Evolutionary conservation across 2,329 filamentous ascomycete species (phyloP).

Genomic region (Simplicillium sp.): DNA sequence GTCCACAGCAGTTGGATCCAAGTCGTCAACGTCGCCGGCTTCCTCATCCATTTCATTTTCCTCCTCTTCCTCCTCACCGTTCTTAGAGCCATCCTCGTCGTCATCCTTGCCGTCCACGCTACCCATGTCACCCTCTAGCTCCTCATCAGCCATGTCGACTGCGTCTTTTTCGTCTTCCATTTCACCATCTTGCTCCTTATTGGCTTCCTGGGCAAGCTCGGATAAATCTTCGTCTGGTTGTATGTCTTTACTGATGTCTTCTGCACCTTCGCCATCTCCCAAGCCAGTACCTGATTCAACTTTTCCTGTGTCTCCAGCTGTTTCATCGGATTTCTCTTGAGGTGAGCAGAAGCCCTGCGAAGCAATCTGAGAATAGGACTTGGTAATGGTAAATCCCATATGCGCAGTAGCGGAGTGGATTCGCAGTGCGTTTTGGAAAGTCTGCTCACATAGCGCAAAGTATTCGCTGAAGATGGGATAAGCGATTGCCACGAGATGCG

Average conservation of each 20-base stretch:
- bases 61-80: conserved; percentile 54
- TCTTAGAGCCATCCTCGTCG: conserved; percentile 49
- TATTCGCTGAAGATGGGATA: conserved; percentile 71
- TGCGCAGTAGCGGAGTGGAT: conserved; percentile 65
- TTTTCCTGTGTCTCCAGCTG: conserved; percentile 62
- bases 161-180: conserved; percentile 77
- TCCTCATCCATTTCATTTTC: conserved; percentile 82
- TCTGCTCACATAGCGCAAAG: conserved; percentile 45
- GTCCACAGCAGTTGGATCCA: conserved; percentile 83
- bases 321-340: conserved; percentile 65
- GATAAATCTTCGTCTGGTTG: conserved; percentile 86
- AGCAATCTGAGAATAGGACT: conserved; percentile 69
- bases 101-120: conserved; percentile 53
- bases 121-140: conserved; percentile 77
- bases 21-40: conserved; percentile 79
- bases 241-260: conserved; percentile 97
- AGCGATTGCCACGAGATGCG: conserved; percentile 21
- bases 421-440: conserved; percentile 47
- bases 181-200: conserved; percentile 53
- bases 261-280: conserved; percentile 87
- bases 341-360: conserved; percentile 88
- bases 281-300: conserved; percentile 87
- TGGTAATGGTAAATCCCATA: conserved; percentile 66
- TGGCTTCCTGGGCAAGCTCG: conserved; percentile 79
- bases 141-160: conserved; percentile 86